Conservation (phyloP, 805 yeast species). For the Saturnispora sanitii region DNA sequence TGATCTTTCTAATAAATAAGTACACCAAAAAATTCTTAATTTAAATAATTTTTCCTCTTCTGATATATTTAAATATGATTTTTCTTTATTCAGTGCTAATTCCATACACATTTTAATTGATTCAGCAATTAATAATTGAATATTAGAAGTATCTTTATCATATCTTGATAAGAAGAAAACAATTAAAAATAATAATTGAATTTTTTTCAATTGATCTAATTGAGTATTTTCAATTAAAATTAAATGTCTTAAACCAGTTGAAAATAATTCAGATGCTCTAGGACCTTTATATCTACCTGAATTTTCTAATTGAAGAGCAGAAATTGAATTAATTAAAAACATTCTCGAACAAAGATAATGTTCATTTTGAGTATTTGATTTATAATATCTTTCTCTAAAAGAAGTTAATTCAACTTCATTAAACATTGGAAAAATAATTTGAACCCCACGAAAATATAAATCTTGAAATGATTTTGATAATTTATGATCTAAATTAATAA, state of each 20-base stretch:
- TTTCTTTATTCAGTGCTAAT: slow-evolving; percentile 29
- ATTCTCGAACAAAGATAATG: slow-evolving; percentile 46
- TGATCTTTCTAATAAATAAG: slow-evolving; percentile 51
- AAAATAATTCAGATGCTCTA: slow-evolving; percentile 45
- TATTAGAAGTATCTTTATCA: slow-evolving; percentile 47
- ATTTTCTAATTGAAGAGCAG: slow-evolving; percentile 43
- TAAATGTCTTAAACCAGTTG: slow-evolving; percentile 50
- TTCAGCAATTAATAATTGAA: slow-evolving; percentile 44
- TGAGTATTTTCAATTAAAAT: slow-evolving; percentile 35
- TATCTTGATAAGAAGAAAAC: slow-evolving; percentile 50
- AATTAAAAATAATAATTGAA: slow-evolving; percentile 43
- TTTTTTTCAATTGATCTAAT: slow-evolving; percentile 33
- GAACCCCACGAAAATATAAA: slow-evolving; percentile 45
- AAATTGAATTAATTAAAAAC: slow-evolving; percentile 45
- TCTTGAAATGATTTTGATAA: slow-evolving; percentile 42
- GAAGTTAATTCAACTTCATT: slow-evolving; percentile 42
- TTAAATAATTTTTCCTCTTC: slow-evolving; percentile 27
- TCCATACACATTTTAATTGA: slow-evolving; percentile 38
- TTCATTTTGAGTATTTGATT: slow-evolving; percentile 30
- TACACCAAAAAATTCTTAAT: slow-evolving; percentile 55
- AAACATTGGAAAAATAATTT: slow-evolving; percentile 46
- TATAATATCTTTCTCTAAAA: slow-evolving; percentile 41
- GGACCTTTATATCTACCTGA: slow-evolving; percentile 49
- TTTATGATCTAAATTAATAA: slow-evolving; percentile 40
- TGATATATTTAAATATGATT: slow-evolving; percentile 26